Conservation (phyloP, 179 eudicot genomes). For the Pouteria campechiana region DNA sequence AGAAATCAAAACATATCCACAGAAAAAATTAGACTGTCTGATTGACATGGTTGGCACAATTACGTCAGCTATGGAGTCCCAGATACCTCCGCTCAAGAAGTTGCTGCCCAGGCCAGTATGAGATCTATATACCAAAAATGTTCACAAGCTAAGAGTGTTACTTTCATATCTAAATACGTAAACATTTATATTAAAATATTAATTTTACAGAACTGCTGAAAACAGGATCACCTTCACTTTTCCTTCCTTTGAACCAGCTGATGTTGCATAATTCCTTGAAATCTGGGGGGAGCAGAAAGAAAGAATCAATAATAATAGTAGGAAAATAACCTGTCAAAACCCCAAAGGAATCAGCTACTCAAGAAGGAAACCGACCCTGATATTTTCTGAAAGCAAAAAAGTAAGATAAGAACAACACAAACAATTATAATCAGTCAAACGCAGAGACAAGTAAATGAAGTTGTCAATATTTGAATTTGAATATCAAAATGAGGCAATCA, state of each 20-base stretch:
- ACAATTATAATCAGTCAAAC: background rate
- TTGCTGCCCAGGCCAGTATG: no score
- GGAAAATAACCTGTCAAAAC: background rate
- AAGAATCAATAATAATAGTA: background rate
- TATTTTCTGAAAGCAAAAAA: background rate
- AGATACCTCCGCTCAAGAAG: no score
- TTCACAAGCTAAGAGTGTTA: background rate
- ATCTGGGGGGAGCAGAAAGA: slow-evolving; percentile 7
- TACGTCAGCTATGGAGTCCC: background rate
- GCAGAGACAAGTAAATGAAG: background rate
- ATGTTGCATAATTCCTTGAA: slow-evolving; percentile 46
- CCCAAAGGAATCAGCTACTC: background rate
- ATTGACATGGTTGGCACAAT: no score
- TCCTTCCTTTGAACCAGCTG: slow-evolving; percentile 41
- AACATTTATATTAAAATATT: background rate
- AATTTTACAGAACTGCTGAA: background rate
- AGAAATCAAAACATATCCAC: no score
- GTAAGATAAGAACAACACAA: background rate
- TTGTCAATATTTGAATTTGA: no score
- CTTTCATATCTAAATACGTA: background rate
- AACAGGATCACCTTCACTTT: slow-evolving; percentile 43
- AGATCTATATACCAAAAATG: background rate
- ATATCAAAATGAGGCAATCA: no score
- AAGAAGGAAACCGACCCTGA: background rate
- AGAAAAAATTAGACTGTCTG: no score